Evolutionary conservation across 768 basidiomycete genomes (phyloP).

Genomic region (Agaricus blazei): DNA sequence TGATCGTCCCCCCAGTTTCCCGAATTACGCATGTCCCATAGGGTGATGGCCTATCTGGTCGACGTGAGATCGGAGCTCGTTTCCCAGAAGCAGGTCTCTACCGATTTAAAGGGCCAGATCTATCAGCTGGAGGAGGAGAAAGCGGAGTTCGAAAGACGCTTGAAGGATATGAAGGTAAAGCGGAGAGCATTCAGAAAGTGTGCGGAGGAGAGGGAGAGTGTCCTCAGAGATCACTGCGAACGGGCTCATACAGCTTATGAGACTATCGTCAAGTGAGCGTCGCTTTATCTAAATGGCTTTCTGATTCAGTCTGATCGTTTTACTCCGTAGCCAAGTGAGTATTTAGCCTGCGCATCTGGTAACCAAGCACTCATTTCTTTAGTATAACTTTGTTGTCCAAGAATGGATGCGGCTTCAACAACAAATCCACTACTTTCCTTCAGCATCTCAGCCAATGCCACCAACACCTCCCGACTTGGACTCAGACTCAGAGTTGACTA

Average conservation of each 20-base stretch:
- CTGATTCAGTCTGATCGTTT: conserved; percentile 9
- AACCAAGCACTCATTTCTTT: conserved; percentile 6
- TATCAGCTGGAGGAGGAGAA: conserved; percentile 29
- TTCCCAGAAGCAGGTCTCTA: conserved; percentile 26
- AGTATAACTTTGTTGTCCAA: conserved; percentile 30
- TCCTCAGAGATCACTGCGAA: conserved; percentile 47
- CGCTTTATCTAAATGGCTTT: conserved; percentile 1
- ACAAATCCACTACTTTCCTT: conserved; percentile 18
- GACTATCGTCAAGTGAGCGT: conserved; percentile 35
- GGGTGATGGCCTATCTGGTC: conserved; percentile 46
- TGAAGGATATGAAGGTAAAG: conserved; percentile 33
- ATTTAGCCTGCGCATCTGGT: not conserved
- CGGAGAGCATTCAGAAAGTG: conserved; percentile 29
- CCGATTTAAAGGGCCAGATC: conserved; percentile 27
- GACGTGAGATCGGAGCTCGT: conserved; percentile 40
- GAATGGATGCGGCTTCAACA: conserved; percentile 25
- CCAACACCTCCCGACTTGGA: conserved; percentile 9
- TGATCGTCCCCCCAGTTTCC: conserved; percentile 31
- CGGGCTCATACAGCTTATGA: conserved; percentile 39
- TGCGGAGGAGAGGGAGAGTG: conserved; percentile 50
- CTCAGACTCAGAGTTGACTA: conserved; percentile 2
- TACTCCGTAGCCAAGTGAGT: conserved; percentile 27
- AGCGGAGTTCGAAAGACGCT: conserved; percentile 28
- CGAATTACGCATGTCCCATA: conserved; percentile 44
- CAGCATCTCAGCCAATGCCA: conserved; percentile 8